A percentile compares a stretch with the other conserved stretches of the same genome.
These are phyloP conservation scores for Apophysomyces sp. DNA, from an alignment of 371 early-diverging fungal species.

Conservation along the genomic window DNA sequence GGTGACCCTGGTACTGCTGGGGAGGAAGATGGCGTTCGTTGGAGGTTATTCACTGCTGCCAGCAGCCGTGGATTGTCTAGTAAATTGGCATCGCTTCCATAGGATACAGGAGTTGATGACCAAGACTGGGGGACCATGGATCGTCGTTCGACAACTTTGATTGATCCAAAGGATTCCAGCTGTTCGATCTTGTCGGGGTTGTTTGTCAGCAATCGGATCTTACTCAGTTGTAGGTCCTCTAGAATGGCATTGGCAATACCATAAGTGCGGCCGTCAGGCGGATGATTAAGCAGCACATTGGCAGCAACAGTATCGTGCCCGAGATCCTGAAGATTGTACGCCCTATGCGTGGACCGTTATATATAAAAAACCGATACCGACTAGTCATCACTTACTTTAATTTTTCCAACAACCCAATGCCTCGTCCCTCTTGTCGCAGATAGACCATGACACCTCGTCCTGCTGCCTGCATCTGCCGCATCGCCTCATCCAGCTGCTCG, in stretches of 20 bases:
- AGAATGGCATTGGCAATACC: constrained; percentile 91
- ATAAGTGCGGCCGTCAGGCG: constrained; percentile 90
- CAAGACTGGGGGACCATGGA: constrained; percentile 90
- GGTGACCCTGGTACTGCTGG: constrained; percentile 16
- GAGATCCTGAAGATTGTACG: constrained; percentile 95
- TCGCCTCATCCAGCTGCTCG: constrained; percentile 91
- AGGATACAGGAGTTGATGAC: constrained; percentile 36
- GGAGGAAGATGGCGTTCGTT: constrained; percentile 29
- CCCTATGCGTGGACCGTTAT: constrained; percentile 48
- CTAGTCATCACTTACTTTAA: constrained; percentile 64
- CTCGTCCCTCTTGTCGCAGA: constrained; percentile 94
- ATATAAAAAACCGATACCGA: neutral
- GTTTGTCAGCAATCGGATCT: constrained; percentile 88
- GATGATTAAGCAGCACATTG: constrained; percentile 86
- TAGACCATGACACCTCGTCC: constrained; percentile 92
- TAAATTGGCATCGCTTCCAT: constrained; percentile 13
- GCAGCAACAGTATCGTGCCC: constrained; percentile 96
- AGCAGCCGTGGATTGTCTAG: constrained; percentile 11
- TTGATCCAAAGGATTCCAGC: constrained; percentile 63
- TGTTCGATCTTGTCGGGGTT: constrained; percentile 93
- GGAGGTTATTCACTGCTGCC: constrained; percentile 7
- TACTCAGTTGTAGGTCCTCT: constrained; percentile 68
- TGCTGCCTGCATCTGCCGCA: constrained; percentile 82
- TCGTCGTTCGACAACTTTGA: constrained; percentile 79
- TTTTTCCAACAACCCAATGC: constrained; percentile 93